phyloP scores from a whole-genome alignment of 2,329 filamentous ascomycete genomes.

The Scedosporium aurantiacum region DNA sequence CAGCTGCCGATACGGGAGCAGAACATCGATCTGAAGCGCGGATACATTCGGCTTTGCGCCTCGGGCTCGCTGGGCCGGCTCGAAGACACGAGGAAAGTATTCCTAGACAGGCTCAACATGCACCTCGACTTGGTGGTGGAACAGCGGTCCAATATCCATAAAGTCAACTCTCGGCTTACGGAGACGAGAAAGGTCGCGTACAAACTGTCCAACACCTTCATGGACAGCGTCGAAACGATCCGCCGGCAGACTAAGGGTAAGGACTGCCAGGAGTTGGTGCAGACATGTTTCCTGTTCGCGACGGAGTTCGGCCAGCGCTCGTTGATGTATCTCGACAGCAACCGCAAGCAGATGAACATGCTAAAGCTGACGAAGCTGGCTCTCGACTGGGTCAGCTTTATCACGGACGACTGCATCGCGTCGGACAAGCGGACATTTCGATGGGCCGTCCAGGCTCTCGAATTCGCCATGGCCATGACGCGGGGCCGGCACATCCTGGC shows the following conservation, averaged over 20 bases:
- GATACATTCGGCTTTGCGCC: slow-evolving; percentile 78
- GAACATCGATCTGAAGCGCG: slow-evolving; percentile 73
- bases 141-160: slow-evolving; percentile 82
- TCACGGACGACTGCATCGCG: slow-evolving; percentile 91
- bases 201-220: slow-evolving; percentile 93
- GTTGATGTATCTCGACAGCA: slow-evolving; percentile 89
- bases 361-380: slow-evolving; percentile 87
- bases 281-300: slow-evolving; percentile 97
- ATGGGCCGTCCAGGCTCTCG: slow-evolving; percentile 90
- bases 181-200: slow-evolving; percentile 94
- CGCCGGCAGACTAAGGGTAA: slow-evolving; percentile 72
- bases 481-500: slow-evolving; percentile 86
- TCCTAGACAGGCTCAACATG: slow-evolving; percentile 68
- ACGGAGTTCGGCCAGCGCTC: slow-evolving; percentile 96
- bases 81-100: slow-evolving; percentile 64
- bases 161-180: slow-evolving; percentile 81
- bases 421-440: slow-evolving; percentile 93
- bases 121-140: slow-evolving; percentile 85
- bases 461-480: slow-evolving; percentile 97
- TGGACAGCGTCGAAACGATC: slow-evolving; percentile 95
- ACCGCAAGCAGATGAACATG: slow-evolving; percentile 93
- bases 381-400: slow-evolving; percentile 95
- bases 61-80: slow-evolving; percentile 74
- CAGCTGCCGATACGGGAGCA: slow-evolving; percentile 63
- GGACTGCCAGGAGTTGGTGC: slow-evolving; percentile 89